A percentile compares a stretch with the other conserved stretches of the same genome.
Evolutionary conservation across 2,329 filamentous ascomycete genomes (phyloP).

Genomic region (Drechslerella coelobrocha): DNA sequence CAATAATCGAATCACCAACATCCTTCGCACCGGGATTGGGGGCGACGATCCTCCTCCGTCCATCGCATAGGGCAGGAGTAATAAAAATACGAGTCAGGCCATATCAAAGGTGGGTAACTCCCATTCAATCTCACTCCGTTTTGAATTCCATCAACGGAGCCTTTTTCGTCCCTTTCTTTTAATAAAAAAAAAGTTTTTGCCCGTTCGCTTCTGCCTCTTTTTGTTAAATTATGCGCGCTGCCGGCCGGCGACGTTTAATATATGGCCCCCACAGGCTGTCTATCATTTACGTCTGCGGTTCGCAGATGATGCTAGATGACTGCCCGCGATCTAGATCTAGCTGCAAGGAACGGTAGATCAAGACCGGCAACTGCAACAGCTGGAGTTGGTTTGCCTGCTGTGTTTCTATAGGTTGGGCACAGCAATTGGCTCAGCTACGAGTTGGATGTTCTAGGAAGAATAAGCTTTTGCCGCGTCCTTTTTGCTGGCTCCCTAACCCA

Average conservation of each 20-base stretch:
- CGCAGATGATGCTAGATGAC: background rate
- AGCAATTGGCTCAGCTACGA: no score
- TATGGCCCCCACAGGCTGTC: background rate
- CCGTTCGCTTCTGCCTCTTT: background rate
- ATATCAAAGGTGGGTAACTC: slow-evolving; percentile 1
- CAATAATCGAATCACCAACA: no score
- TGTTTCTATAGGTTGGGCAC: no score
- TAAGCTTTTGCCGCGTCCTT: background rate
- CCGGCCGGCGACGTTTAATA: background rate
- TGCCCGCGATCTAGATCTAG: background rate
- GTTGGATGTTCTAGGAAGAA: background rate
- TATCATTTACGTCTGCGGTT: background rate
- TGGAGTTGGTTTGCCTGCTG: no score
- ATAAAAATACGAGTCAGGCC: background rate
- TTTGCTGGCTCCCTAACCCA: background rate
- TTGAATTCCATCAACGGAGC: slow-evolving; percentile 3
- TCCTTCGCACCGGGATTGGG: no score
- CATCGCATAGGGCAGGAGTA: background rate
- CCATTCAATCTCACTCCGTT: background rate
- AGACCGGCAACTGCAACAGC: background rate
- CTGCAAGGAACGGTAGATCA: slow-evolving; percentile 1
- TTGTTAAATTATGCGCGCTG: background rate
- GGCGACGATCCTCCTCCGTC: no score
- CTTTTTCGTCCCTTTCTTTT: background rate
- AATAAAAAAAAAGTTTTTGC: background rate